Evolutionary conservation across 176 grass and related monocot genomes (phyloP).

Genomic region (Juncus effusus): DNA sequence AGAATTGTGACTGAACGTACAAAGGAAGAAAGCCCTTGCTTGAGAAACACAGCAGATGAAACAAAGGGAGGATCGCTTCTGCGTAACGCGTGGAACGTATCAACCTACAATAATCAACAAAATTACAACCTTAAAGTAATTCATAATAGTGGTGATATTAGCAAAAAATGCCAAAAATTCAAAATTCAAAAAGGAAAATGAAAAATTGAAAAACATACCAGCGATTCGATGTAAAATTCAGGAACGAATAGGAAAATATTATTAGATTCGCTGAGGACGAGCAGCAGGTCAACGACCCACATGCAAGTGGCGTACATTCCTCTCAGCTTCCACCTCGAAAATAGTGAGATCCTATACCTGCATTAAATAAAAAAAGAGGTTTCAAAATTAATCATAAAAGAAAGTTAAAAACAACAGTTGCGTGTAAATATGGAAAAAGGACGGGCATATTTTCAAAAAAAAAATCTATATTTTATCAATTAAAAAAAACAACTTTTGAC

Average conservation of each 20-base stretch:
- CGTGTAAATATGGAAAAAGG: background rate
- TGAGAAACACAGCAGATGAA: conserved; percentile 68
- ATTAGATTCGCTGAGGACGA: conserved; percentile 58
- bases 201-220: conserved; percentile 46
- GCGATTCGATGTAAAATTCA: conserved; percentile 80
- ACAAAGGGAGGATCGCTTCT: conserved; percentile 88
- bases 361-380: conserved; percentile 1
- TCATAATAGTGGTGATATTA: background rate
- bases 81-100: conserved; percentile 79
- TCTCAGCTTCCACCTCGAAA: conserved; percentile 84
- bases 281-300: conserved; percentile 81
- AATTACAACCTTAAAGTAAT: conserved; percentile 2
- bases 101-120: conserved; percentile 64
- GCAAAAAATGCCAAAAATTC: conserved; percentile 21
- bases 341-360: conserved; percentile 80
- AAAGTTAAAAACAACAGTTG: background rate
- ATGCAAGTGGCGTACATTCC: conserved; percentile 95
- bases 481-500: conserved; percentile 3
- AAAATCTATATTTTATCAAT: too few species aligned
- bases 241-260: conserved; percentile 57
- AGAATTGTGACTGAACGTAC: conserved; percentile 37
- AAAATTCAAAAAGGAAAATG: conserved; percentile 13
- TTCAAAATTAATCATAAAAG: background rate
- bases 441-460: too few species aligned
- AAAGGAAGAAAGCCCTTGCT: conserved; percentile 68